Base-by-base conservation (phyloP, 257 asterid species). In the Penstemon davidsonii region DNA sequence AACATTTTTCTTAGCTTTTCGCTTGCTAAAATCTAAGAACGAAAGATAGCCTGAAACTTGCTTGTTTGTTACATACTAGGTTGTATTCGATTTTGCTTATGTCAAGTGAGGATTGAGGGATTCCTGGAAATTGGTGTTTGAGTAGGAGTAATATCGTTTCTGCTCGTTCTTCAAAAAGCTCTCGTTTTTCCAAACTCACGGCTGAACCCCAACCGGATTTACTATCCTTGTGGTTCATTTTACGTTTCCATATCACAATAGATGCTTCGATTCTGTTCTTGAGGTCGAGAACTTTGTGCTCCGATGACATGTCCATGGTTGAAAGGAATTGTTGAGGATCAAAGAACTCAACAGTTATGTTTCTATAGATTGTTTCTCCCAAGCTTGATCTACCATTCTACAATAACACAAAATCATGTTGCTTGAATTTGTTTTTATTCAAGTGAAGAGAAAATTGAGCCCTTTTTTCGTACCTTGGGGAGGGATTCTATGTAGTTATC, bases 261-360 rank as follows among this genome's bases (percentile, higher is more conserved):
- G 96, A 92, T 41, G 98, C 98, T 77, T 92, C 98, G 0, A 92
- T 89, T 77, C 87, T 84, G 82, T 92, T 85, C 83, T 92, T 92
- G 7, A 92, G 86, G 74, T 92, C 96, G 13, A 89, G 86, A 67
- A 92, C 88, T 76, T 80, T 83, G 86, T 89, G 96, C 75, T 92
- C 98, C 2, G 96, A 76, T 2, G 96, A 78, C 84, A 89, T 25
- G 81, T 87, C 92, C 94, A 87, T 56, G 7, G 83, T 74, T 0
- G 84, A 80, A 50, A 92, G 90, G 74, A 92, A 86, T 57, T 80
- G 84, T 60, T 77, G 78, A 0, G 96, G 96, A 64, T 92, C 96
- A 6, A 92, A 92, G 63, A 76, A 84, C 49, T 92, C 98, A 0
- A 76, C 79, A 0, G 98, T 92, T 52, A 92, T 89, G 81, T 69